Evolutionary conservation across 768 basidiomycete species (phyloP).

Genomic region (Mycena crocata): DNA sequence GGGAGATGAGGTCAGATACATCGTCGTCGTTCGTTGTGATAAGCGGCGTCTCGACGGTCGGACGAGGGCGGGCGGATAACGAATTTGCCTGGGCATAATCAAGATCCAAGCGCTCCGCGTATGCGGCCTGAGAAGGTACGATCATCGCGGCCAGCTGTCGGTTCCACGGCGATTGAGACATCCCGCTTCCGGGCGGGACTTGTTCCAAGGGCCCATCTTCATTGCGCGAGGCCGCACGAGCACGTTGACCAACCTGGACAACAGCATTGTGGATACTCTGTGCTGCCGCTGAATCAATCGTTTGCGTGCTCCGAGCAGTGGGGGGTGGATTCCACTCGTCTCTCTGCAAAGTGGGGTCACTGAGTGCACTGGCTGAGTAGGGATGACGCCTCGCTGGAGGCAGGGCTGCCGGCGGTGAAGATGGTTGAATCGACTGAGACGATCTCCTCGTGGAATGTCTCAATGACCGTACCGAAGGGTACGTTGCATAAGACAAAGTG

Average conservation of each 20-base stretch:
- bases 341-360: constrained; percentile 21
- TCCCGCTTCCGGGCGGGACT: background rate
- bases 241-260: constrained; percentile 36
- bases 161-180: background rate
- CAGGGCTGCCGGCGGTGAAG: constrained; percentile 13
- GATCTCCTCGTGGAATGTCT: constrained; percentile 9
- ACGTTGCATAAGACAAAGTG: constrained; percentile 26
- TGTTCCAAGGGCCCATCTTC: background rate
- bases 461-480: constrained; percentile 17
- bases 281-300: constrained; percentile 35
- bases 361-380: constrained; percentile 30
- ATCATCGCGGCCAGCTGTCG: constrained; percentile 19
- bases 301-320: constrained; percentile 36
- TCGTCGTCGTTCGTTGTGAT: constrained; percentile 18
- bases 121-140: constrained; percentile 32
- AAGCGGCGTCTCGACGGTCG: constrained; percentile 20
- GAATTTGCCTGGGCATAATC: constrained; percentile 27
- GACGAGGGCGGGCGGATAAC: constrained; percentile 26
- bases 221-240: constrained; percentile 22
- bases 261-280: constrained; percentile 38
- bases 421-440: constrained; percentile 14
- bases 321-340: constrained; percentile 26
- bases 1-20: constrained; percentile 31
- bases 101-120: constrained; percentile 28
- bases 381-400: constrained; percentile 28